Conservation (phyloP, 2,329 filamentous ascomycete species). For the Fusarium nanum region DNA sequence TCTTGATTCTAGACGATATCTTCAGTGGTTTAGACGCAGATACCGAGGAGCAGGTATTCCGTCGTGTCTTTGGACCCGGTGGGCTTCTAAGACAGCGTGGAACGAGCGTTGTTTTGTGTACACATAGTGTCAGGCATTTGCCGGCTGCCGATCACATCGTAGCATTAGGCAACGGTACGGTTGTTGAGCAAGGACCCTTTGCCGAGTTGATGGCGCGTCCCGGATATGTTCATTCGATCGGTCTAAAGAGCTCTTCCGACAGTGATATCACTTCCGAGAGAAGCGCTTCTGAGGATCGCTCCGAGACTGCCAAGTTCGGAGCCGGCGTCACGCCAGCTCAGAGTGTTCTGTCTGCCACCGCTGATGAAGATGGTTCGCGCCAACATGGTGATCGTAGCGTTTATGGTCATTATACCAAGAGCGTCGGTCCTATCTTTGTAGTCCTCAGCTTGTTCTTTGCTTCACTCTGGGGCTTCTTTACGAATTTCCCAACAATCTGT, state of each 20-base stretch:
- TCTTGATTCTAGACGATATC: conserved; percentile 59
- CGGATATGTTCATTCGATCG: conserved; percentile 54
- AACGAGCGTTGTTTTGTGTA: conserved; percentile 57
- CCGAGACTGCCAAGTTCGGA: neutral
- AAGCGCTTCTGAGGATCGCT: neutral
- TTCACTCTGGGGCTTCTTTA: conserved; percentile 51
- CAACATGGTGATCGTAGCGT: conserved; percentile 49
- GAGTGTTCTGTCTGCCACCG: neutral
- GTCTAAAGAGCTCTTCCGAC: conserved; percentile 41
- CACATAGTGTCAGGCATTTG: conserved; percentile 49
- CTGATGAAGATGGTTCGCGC: conserved; percentile 37
- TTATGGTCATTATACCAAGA: conserved; percentile 51
- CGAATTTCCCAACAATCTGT: conserved; percentile 14
- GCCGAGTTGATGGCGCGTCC: conserved; percentile 45
- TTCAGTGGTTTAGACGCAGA: conserved; percentile 58
- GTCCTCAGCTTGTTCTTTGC: conserved; percentile 43
- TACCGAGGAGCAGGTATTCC: conserved; percentile 58
- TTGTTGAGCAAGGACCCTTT: conserved; percentile 57
- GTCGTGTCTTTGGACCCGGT: conserved; percentile 54
- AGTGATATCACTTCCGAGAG: neutral
- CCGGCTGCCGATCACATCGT: conserved; percentile 59
- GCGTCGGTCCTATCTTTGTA: conserved; percentile 40
- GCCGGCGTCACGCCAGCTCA: neutral
- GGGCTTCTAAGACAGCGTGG: conserved; percentile 55
- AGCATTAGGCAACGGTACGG: conserved; percentile 54